Evolutionary conservation across 345 rosid genomes (phyloP), one percentile per base, ranked within the genome.

Genomic region (Eucalyptus tenuipes): DNA sequence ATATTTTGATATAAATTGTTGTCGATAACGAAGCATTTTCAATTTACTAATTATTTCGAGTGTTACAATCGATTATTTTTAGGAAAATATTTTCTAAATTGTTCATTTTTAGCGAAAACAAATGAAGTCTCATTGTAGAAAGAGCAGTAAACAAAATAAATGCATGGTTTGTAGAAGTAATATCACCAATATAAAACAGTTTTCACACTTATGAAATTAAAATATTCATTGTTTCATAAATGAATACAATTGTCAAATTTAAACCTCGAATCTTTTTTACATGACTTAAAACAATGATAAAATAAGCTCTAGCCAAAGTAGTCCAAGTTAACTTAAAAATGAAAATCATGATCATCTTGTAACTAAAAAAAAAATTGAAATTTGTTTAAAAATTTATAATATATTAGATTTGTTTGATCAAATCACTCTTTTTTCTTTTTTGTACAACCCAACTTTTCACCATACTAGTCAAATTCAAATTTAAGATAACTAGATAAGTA

Each of bases 11-110:
- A 55, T 55, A 55, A 55, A 20, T 55, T 22, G 3, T 55, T 4
- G 1, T 55, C 0, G 13, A 55, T 55, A 22, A 4, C 1, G 2
- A 55, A 55, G 0, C 25, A 55, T 20, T 55, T 22, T 55, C 27
- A 22, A 55, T 55, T 55, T 20, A 55, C 11, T 55, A 4, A 22
- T 55, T 55, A 55, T 9, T 55, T 55, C 59, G 5, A 55, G 5
- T 55, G 11, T 20, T 55, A 22, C 27, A 55, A 55, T 55, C 1
- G 0, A 4, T 4, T 12, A 4, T 22, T 2, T 55, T 2, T 20
- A 55, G 27, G 55, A 50, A 55, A 20, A 55, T 55, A 2, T 55
- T 55, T 55, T 55, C 5, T 10, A 55, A 55, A 55, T 24, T 24
- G 3, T 55, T 55, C 13, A 24, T 55, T 55, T 24, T 55, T 22